Base-by-base conservation (phyloP, 805 yeast genomes). In the Kluyveromyces aestuarii region DNA sequence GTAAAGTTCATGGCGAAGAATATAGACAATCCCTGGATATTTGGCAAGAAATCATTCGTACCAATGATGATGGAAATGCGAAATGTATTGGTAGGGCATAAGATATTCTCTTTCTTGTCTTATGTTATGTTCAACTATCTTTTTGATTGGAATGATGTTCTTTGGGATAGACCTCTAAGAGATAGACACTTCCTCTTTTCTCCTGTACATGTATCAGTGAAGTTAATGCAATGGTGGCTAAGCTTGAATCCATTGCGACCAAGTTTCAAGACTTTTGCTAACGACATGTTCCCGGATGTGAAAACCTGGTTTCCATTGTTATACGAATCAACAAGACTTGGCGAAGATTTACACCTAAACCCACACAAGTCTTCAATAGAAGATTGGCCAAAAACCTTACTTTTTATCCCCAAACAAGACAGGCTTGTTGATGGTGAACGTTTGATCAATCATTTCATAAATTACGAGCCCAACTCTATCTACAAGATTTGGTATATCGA, bases 201-300 rank as follows among this genome's bases (percentile, higher is more conserved):
- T 2, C 96, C 96, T 0, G 87, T 85, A 6, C 85, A 79, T 62
- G 84, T 90, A 14, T 82, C 95, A 25, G 74, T 88, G 1, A 79
- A 81, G 54, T 71, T 87, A 49, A 89, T 91, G 96, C 74, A 79
- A 42, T 93, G 98, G 97, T 91, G 98, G 98, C 70, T 89, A 18
- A 80, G 81, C 40, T 61, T 64, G 7, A 54, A 56, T 41, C 55
- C 56, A n/a, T 58, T 57, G 21, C 64, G 60, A 68, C 64, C 48
- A 72, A 84, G 54, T 67, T 79, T 66, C 54, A 69, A 60, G 48
- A 55, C 62, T 43, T 65, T 62, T 21, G 59, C 70, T 2, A 63
- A 64, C n/a, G 54, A 61, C 9, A 72, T 81, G 53, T 74, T 84
- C 56, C 75, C 81, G 11, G 74, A 71, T 54, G 67, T 75, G 27